Conservation (phyloP, 2,329 filamentous ascomycete genomes). For the Dothideomycetes sp. region DNA sequence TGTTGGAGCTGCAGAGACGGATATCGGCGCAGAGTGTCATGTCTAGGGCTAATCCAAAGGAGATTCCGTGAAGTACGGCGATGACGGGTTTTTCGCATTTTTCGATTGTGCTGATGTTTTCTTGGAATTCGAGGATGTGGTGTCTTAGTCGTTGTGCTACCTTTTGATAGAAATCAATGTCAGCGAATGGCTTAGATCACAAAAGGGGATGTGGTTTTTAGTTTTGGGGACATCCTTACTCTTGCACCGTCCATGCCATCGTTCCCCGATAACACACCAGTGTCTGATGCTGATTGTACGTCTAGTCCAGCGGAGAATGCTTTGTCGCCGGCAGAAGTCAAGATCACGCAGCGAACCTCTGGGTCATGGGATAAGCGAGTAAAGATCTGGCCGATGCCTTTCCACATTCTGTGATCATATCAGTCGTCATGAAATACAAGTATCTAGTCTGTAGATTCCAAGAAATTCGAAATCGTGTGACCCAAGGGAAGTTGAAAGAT, state of each 20-base stretch:
- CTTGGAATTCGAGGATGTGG: constrained; percentile 72
- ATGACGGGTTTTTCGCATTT: constrained; percentile 89
- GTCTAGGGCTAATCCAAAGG: constrained; percentile 71
- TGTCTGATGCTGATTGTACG: constrained; percentile 35
- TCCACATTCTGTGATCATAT: constrained; percentile 61
- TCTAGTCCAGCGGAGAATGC: constrained; percentile 85
- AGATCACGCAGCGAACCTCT: constrained; percentile 64
- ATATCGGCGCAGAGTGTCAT: constrained; percentile 58
- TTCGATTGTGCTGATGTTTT: constrained; percentile 65
- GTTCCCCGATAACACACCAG: constrained; percentile 6
- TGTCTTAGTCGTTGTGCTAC: constrained; percentile 44
- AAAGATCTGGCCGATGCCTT: constrained; percentile 68
- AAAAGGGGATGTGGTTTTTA: not conserved
- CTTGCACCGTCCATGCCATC: constrained; percentile 13
- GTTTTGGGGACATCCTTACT: too few relatives aligned
- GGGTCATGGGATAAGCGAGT: constrained; percentile 60
- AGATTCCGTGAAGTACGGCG: constrained; percentile 67
- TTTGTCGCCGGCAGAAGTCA: constrained; percentile 71
- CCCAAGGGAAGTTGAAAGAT: not conserved
- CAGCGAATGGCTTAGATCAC: not conserved
- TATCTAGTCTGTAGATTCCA: not conserved
- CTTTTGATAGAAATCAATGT: constrained; percentile 1
- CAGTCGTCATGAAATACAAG: not conserved
- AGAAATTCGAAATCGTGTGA: not conserved
- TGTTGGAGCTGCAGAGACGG: constrained; percentile 48